Base-by-base conservation (phyloP, 2,329 filamentous ascomycete species). In the Zarea fungicola region DNA sequence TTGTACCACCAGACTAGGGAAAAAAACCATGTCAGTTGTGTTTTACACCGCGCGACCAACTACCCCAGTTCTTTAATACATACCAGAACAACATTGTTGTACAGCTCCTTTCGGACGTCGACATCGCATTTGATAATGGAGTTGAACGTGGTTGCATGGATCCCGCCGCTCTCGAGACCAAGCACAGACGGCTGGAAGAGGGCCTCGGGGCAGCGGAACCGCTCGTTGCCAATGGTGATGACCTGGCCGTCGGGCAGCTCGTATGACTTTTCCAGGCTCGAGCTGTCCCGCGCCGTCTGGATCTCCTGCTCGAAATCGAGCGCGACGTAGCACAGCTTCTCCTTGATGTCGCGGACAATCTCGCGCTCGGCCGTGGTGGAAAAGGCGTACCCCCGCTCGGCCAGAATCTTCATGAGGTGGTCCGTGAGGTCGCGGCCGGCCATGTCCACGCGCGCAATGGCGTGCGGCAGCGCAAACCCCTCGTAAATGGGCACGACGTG, bases 61-160 rank as follows among this genome's bases (percentile, higher is more conserved):
- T 5, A 6, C 8, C 3, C 25, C 19, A 22, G 2, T 7, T 6
- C 7, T 21, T 5, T 10, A 9, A 22, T 57, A 79, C 89, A 62
- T 85, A 96, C 91, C 93, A 97, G 97, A 80, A 99, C 93, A 71
- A 99, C 97, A 87, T 99, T 99, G 75, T 91, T 91, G 77, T 99
- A 99, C 62, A 99, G 85, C 76, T 97, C 93, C 86, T 97, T 97
- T 81, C 93, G 89, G 77, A 99, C 93, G 75, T 99, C 93, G 75
- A 99, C 91, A 77, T 99, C 93, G 76, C 93, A 97, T 88, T 99
- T 99, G 90, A 97, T 97, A 86, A 99, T 96, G 67, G 93, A 97
- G 87, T 97, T 97, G 89, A 96, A 97, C 66, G 93, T 97, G 72
- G 92, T 97, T 71, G 96, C 91, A 80, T 97, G 93, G 77, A 99